Conservation (phyloP, 169 alveolate species). For the Cardiosporidium cionae region DNA sequence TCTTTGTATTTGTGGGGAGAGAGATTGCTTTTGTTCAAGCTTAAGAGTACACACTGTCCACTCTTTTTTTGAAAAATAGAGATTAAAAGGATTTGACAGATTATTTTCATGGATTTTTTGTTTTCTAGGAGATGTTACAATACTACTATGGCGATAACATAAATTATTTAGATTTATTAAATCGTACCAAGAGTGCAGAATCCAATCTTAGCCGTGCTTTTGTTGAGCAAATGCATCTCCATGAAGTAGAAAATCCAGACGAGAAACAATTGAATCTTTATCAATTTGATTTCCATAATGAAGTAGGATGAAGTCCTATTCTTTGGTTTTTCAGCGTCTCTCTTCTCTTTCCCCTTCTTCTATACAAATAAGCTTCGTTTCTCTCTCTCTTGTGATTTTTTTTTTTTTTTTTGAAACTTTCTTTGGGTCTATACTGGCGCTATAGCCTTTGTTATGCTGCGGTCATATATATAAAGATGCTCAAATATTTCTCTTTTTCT, state of each 20-base stretch:
- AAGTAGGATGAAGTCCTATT: background rate
- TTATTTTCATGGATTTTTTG: conserved; percentile 4
- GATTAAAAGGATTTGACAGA: background rate
- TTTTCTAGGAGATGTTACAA: conserved; percentile 33
- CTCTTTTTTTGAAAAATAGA: too few species aligned
- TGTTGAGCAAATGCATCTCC: background rate
- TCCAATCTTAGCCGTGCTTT: conserved; percentile 32
- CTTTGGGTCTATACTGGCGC: background rate
- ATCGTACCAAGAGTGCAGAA: conserved; percentile 48
- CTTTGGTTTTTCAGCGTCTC: background rate
- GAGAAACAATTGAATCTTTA: background rate
- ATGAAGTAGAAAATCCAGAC: conserved; percentile 1
- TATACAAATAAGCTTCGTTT: too few species aligned
- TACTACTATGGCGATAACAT: conserved; percentile 55
- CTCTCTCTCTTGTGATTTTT: background rate
- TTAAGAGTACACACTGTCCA: too few species aligned
- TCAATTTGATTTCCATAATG: conserved; percentile 15
- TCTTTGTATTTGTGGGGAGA: too few species aligned
- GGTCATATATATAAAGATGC: background rate
- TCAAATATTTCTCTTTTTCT: too few species aligned
- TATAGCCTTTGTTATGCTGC: background rate
- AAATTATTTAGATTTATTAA: conserved; percentile 56
- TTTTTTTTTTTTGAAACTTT: background rate
- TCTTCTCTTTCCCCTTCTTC: too few species aligned
- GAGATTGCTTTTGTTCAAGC: too few species aligned